Evolutionary conservation across 208 protist species (phyloP).

Genomic region (Angomonas desouzai): DNA sequence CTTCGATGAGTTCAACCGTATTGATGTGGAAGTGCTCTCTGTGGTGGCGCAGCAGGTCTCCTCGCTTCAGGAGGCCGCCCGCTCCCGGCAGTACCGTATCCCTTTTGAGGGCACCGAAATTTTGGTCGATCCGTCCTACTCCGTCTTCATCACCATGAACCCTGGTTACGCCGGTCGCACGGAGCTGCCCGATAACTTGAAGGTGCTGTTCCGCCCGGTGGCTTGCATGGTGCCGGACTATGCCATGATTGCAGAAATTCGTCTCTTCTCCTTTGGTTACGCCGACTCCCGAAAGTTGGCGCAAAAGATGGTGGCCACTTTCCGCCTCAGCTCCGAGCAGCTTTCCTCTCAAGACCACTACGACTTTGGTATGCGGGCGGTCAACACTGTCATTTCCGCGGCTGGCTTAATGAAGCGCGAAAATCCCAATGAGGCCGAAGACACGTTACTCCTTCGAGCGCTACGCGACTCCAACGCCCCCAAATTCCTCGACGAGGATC

Average conservation of each 20-base stretch:
- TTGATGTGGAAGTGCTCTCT: conserved; percentile 96
- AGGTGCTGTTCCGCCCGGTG: conserved; percentile 96
- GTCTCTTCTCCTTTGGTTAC: conserved; percentile 98
- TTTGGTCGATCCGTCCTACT: conserved; percentile 91
- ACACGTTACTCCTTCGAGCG: conserved; percentile 93
- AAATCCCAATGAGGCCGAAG: conserved; percentile 89
- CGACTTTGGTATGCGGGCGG: conserved; percentile 98
- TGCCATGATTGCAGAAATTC: conserved; percentile 98
- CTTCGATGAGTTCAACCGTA: conserved; percentile 99
- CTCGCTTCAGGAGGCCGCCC: conserved; percentile 90
- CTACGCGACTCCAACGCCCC: conserved; percentile 96
- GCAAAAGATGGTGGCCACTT: conserved; percentile 97
- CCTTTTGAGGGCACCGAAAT: conserved; percentile 95
- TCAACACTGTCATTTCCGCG: conserved; percentile 97
- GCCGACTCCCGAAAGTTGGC: conserved; percentile 92
- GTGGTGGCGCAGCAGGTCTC: conserved; percentile 96
- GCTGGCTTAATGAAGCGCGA: conserved; percentile 96
- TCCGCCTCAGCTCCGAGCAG: conserved; percentile 97
- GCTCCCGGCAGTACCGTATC: conserved; percentile 78
- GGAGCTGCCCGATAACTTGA: conserved; percentile 98
- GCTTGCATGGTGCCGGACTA: conserved; percentile 99
- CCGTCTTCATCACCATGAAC: conserved; percentile 98
- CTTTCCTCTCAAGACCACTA: conserved; percentile 98
- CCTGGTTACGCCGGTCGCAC: conserved; percentile 97
- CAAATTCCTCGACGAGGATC: conserved; percentile 96